These are phyloP conservation scores for Penicillium daleae DNA, from an alignment of 495 filamentous ascomycete species.

Conservation along the genomic window DNA sequence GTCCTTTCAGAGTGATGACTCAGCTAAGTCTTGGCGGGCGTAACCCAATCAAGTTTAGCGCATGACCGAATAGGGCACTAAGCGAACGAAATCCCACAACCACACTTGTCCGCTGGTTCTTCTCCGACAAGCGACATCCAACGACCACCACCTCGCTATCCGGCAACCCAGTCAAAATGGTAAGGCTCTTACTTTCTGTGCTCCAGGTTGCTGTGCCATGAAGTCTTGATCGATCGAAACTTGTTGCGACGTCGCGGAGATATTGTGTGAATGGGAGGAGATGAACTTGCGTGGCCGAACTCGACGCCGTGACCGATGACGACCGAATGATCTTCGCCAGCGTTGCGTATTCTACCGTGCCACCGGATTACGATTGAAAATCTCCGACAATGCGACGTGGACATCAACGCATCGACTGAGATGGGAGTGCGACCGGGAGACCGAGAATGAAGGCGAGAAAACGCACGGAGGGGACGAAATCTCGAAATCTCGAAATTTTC, in stretches of 20 bases:
- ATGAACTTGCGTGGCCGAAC: conserved; percentile 29
- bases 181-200: conserved; percentile 43
- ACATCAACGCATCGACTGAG: background rate
- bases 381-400: background rate
- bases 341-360: background rate
- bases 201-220: conserved; percentile 24
- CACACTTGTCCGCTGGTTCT: conserved; percentile 45
- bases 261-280: conserved; percentile 18
- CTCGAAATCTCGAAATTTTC: background rate
- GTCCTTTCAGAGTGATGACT: conserved; percentile 27
- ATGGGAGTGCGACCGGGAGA: background rate
- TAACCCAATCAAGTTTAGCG: conserved; percentile 38
- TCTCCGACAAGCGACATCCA: conserved; percentile 53
- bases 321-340: conserved; percentile 10
- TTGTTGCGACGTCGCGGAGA: conserved; percentile 14
- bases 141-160: conserved; percentile 53
- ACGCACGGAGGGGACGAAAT: background rate
- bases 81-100: conserved; percentile 56
- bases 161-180: conserved; percentile 63
- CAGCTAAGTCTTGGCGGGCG: conserved; percentile 25
- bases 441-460: background rate
- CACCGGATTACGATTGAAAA: background rate
- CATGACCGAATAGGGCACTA: conserved; percentile 49
- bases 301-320: conserved; percentile 25
- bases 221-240: conserved; percentile 33